Conservation (phyloP, 495 filamentous ascomycete genomes). For the Barbatosphaeria neglecta region DNA sequence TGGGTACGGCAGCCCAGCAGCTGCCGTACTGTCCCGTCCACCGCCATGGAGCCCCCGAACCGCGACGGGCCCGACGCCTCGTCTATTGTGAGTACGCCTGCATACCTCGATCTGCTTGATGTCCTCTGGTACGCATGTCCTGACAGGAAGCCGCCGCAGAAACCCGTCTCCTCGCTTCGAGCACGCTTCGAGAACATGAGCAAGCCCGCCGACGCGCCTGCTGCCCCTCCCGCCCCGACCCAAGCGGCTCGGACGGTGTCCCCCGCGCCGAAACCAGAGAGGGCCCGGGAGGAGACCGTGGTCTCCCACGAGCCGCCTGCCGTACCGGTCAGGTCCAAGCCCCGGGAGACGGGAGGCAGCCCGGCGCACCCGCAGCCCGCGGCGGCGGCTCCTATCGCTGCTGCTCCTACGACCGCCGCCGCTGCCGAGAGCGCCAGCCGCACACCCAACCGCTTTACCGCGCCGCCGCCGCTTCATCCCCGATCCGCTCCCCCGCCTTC, state of each 20-base stretch:
- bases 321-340: conserved; percentile 37
- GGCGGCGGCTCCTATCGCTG: too few species aligned
- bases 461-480: conserved; percentile 28
- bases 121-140: not conserved
- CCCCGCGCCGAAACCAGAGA: conserved; percentile 23
- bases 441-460: conserved; percentile 14
- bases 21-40: conserved; percentile 16
- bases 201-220: conserved; percentile 32
- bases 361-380: conserved; percentile 11
- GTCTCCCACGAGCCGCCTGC: conserved; percentile 35
- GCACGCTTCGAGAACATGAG: conserved; percentile 88
- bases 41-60: conserved; percentile 28
- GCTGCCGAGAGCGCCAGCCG: conserved; percentile 4
- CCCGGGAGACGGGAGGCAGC: conserved; percentile 18
- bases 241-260: conserved; percentile 16
- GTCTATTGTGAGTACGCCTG: conserved; percentile 39
- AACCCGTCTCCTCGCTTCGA: conserved; percentile 82
- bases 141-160: conserved; percentile 21
- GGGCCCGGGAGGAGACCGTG: conserved; percentile 33
- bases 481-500: conserved; percentile 51
- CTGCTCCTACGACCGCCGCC: conserved; percentile 7
- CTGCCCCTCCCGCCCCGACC: conserved; percentile 19
- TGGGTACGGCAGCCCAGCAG: conserved; percentile 16
- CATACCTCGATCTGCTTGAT: too few species aligned
- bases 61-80: conserved; percentile 43